Evolutionary conservation across 495 filamentous ascomycete genomes (phyloP).

Genomic region (Tuber borchii): DNA sequence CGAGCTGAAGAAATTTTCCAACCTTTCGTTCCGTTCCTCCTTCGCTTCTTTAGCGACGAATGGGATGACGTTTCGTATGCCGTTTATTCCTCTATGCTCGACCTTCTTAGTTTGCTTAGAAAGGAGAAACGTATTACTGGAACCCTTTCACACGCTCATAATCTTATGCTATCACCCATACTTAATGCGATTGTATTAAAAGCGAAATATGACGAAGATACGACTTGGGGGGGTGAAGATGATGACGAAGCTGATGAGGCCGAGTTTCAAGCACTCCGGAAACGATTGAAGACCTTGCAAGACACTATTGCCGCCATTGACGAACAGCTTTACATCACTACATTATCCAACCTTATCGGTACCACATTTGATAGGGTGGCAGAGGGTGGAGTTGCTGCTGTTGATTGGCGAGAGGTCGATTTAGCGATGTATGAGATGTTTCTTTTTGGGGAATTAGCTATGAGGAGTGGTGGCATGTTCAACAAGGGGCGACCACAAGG

Average conservation of each 20-base stretch:
- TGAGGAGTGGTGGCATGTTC: conserved; percentile 76
- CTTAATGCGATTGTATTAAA: conserved; percentile 85
- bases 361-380: conserved; percentile 72
- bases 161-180: conserved; percentile 73
- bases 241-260: conserved; percentile 85
- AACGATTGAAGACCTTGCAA: conserved; percentile 78
- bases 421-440: conserved; percentile 95
- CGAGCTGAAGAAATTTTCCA: conserved; percentile 69
- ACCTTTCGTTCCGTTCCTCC: conserved; percentile 71
- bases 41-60: conserved; percentile 94
- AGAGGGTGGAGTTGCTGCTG: conserved; percentile 55
- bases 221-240: conserved; percentile 88
- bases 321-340: conserved; percentile 74
- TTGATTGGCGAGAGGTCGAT: conserved; percentile 94
- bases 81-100: conserved; percentile 82
- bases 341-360: conserved; percentile 73
- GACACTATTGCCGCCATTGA: conserved; percentile 82
- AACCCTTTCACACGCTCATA: conserved; percentile 59
- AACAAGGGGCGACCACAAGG: conserved; percentile 70
- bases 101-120: conserved; percentile 79
- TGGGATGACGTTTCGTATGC: conserved; percentile 96
- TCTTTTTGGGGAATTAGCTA: conserved; percentile 85
- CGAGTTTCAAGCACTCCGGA: conserved; percentile 93
- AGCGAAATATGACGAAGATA: conserved; percentile 94
- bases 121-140: conserved; percentile 60